Percentiles rank a stretch among this genome's conserved stretches.
phyloP scores from a whole-genome alignment of 805 yeast species.

The Nakazawaea wickerhamii region DNA sequence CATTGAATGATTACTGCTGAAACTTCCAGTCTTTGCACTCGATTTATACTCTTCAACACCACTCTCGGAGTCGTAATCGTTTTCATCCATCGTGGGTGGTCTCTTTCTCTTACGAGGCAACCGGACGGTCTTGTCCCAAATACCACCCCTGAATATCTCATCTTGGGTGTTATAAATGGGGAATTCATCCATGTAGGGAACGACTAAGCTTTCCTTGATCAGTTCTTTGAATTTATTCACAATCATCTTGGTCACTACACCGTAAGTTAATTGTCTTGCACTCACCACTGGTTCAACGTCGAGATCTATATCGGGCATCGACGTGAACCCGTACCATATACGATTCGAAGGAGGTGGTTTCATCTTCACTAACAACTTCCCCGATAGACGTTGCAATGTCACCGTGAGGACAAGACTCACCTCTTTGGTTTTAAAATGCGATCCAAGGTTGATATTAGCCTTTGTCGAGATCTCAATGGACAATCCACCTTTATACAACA shows the following conservation, averaged over 20 bases:
- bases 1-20: background rate
- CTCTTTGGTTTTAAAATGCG: conserved; percentile 66
- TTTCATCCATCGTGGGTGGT: conserved; percentile 2
- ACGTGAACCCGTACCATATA: conserved; percentile 83
- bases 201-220: conserved; percentile 70
- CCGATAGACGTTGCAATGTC: conserved; percentile 62
- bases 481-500: conserved; percentile 72
- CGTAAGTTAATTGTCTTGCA: conserved; percentile 72
- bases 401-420: conserved; percentile 70
- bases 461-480: conserved; percentile 77
- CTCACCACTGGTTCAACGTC: conserved; percentile 89
- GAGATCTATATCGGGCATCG: conserved; percentile 70
- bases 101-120: conserved; percentile 12
- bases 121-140: conserved; percentile 58
- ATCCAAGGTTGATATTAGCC: conserved; percentile 67
- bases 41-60: background rate
- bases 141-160: conserved; percentile 86
- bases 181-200: conserved; percentile 87
- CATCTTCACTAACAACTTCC: conserved; percentile 61
- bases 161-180: conserved; percentile 58
- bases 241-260: conserved; percentile 73
- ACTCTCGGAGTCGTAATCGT: background rate
- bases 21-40: conserved; percentile 3
- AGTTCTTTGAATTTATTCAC: conserved; percentile 76
- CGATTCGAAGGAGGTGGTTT: conserved; percentile 91